These are phyloP conservation scores for Lathyrus sativus DNA, from an alignment of 306 rosid species.

Conservation along the genomic window DNA sequence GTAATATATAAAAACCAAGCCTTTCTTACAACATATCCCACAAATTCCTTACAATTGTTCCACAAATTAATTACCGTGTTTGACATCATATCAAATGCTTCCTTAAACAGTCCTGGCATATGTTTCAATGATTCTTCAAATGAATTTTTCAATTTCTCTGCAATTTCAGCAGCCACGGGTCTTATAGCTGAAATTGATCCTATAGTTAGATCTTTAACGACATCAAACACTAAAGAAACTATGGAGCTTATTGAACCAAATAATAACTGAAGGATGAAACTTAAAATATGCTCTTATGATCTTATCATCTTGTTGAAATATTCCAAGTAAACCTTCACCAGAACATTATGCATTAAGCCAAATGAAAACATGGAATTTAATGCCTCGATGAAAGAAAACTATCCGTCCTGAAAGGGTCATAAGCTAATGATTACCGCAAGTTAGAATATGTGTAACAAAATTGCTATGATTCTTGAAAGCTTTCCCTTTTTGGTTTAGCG, in stretches of 20 bases:
- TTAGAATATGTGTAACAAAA: too few relatives aligned
- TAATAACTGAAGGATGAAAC: constrained; percentile 38
- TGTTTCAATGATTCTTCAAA: constrained; percentile 37
- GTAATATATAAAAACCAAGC: constrained; percentile 22
- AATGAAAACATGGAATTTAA: too few relatives aligned
- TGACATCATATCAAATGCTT: constrained; percentile 39
- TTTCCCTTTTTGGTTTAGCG: too few relatives aligned
- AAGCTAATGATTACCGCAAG: too few relatives aligned
- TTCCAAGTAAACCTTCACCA: constrained; percentile 39
- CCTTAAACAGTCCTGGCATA: constrained; percentile 39
- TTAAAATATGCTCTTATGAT: constrained; percentile 37
- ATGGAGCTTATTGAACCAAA: constrained; percentile 11
- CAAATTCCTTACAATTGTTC: constrained; percentile 52
- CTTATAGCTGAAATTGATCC: constrained; percentile 42
- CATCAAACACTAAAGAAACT: constrained; percentile 44
- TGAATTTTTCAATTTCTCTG: constrained; percentile 46
- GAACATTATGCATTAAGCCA: too few relatives aligned
- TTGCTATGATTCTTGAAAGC: too few relatives aligned
- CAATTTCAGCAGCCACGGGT: constrained; percentile 34
- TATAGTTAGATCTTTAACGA: constrained; percentile 34
- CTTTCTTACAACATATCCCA: constrained; percentile 51
- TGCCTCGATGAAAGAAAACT: too few relatives aligned
- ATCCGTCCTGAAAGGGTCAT: too few relatives aligned
- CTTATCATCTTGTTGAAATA: constrained; percentile 41
- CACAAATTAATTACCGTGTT: constrained; percentile 44